Conservation (phyloP, 805 yeast species). For the Pichia cephalocereana region DNA sequence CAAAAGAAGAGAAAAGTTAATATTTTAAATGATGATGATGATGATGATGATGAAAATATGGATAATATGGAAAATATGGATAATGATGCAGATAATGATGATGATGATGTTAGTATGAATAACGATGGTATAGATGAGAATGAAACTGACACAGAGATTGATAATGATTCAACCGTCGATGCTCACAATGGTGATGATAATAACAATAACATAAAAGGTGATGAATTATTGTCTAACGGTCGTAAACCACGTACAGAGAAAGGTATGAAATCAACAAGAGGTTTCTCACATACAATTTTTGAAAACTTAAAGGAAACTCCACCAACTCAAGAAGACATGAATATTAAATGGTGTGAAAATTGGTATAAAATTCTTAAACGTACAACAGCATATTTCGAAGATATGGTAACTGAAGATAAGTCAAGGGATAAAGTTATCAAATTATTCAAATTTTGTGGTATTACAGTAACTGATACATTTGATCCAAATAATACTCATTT, state of each 20-base stretch:
- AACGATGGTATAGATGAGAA: neutral
- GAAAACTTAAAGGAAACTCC: slow-evolving; percentile 29
- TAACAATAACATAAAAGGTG: neutral
- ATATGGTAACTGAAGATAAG: slow-evolving; percentile 28
- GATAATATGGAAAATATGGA: neutral
- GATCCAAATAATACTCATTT: slow-evolving; percentile 37
- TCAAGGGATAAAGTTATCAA: slow-evolving; percentile 34
- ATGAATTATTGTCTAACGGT: neutral
- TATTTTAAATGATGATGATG: slow-evolving; percentile 1
- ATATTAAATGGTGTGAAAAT: slow-evolving; percentile 40
- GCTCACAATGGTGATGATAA: neutral
- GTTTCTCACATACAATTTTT: slow-evolving; percentile 18
- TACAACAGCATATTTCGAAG: slow-evolving; percentile 40
- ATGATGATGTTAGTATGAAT: neutral
- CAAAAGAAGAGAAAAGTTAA: neutral
- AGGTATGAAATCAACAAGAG: slow-evolving; percentile 8
- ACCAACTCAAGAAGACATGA: slow-evolving; percentile 27
- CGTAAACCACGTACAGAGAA: neutral
- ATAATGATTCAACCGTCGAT: neutral
- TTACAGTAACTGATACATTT: slow-evolving; percentile 35
- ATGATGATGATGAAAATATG: neutral
- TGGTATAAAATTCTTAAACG: slow-evolving; percentile 44
- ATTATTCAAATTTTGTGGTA: slow-evolving; percentile 40
- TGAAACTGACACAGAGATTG: neutral
- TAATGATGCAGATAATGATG: neutral